Evolutionary conservation across 2,329 filamentous ascomycete species (phyloP).

Genomic region (Aplosporella prunicola): DNA sequence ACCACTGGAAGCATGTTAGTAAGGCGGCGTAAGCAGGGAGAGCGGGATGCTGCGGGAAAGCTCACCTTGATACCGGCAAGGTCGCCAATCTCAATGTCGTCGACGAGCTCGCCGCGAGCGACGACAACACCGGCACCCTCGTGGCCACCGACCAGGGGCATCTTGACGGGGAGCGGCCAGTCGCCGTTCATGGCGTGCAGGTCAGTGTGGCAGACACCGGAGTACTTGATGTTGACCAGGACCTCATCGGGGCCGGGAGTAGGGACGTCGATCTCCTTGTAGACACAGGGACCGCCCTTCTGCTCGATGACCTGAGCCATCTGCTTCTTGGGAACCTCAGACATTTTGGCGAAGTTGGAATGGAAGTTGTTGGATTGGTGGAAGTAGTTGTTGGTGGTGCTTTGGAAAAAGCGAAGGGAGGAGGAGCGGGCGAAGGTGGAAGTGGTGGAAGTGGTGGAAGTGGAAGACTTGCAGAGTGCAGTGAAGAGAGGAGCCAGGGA

Average conservation of each 20-base stretch:
- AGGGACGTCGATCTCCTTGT: constrained; percentile 73
- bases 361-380: neutral
- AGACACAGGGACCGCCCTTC: constrained; percentile 58
- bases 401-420: neutral
- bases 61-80: constrained; percentile 65
- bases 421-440: constrained; percentile 2
- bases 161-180: constrained; percentile 76
- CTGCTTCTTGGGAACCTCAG: constrained; percentile 67
- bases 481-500: too few species aligned
- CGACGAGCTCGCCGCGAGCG: constrained; percentile 64
- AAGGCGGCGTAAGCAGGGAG: neutral
- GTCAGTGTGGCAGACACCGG: constrained; percentile 86
- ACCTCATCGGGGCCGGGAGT: constrained; percentile 82
- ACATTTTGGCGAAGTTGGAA: constrained; percentile 28
- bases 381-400: neutral
- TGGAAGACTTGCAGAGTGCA: too few species aligned
- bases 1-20: constrained; percentile 47
- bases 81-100: constrained; percentile 72
- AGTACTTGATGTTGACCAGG: constrained; percentile 83
- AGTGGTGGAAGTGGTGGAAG: constrained; percentile 1
- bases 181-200: constrained; percentile 75
- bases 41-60: neutral
- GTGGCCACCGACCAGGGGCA: constrained; percentile 75
- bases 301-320: constrained; percentile 88
- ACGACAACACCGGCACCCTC: constrained; percentile 77